A percentile compares a stretch with the other conserved stretches of the same genome.
phyloP scores from a whole-genome alignment of 1,139 yeast species.

The Nematodospora anomalae region DNA sequence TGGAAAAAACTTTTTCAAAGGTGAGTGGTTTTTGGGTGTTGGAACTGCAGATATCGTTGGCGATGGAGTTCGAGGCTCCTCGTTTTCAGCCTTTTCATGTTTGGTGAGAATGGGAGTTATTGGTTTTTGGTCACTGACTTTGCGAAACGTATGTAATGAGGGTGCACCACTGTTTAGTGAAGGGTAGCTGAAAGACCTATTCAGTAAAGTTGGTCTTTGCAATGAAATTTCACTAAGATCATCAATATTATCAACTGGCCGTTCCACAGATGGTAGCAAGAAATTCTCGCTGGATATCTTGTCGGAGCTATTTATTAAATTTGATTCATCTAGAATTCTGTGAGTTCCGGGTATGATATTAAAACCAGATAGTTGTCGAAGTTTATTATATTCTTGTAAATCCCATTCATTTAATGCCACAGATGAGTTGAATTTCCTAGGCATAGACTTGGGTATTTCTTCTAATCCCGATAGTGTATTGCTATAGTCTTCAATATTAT shows the following conservation, averaged over 20 bases:
- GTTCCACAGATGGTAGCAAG: slow-evolving; percentile 22
- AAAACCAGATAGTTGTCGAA: slow-evolving; percentile 9
- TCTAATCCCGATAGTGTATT: slow-evolving; percentile 31
- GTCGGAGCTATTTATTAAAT: neutral
- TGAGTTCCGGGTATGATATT: slow-evolving; percentile 16
- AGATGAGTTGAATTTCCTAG: slow-evolving; percentile 4
- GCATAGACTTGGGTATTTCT: slow-evolving; percentile 25
- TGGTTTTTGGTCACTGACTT: slow-evolving; percentile 5
- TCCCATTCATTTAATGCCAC: slow-evolving; percentile 3
- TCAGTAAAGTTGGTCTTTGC: slow-evolving; percentile 21
- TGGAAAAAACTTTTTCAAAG: slow-evolving; percentile 33
- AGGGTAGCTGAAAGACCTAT: slow-evolving; percentile 41
- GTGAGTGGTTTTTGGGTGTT: slow-evolving; percentile 21
- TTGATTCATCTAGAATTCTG: slow-evolving; percentile 14
- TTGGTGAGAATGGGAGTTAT: slow-evolving; percentile 2
- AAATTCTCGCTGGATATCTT: slow-evolving; percentile 14
- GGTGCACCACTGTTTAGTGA: slow-evolving; percentile 24
- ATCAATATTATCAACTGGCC: slow-evolving; percentile 27
- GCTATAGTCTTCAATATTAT: slow-evolving; percentile 15
- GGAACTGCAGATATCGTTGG: slow-evolving; percentile 12
- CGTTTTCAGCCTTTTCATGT: slow-evolving; percentile 1
- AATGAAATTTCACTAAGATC: slow-evolving; percentile 26
- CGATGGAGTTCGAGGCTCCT: slow-evolving; percentile 17
- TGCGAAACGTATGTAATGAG: slow-evolving; percentile 9
- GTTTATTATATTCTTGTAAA: slow-evolving; percentile 9